Base-by-base conservation (phyloP, 768 basidiomycete species). In the Russula brevipes region DNA sequence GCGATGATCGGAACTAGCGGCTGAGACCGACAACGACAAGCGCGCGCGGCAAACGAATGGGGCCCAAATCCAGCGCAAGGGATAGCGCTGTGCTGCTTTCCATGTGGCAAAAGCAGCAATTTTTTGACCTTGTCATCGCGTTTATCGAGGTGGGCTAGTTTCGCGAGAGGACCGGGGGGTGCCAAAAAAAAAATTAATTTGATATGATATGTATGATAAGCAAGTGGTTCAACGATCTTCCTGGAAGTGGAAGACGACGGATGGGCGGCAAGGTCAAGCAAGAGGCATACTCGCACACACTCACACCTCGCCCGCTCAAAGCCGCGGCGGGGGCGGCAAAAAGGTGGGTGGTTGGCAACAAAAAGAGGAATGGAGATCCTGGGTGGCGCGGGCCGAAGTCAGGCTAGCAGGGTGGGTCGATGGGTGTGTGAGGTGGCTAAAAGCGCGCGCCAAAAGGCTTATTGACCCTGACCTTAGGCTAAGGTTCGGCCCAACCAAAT, bases 1-100 rank as follows among this genome's bases (percentile, higher is more conserved):
- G 62, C 57, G 62, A 19, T 59, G 62, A 63, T 63, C 62, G 62
- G 62, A 54, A 54, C 45, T 38, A n/a, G 47, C 53, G 58, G 46
- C 47, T 47, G 52, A 17, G 11, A 35, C 42, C 62, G 49, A 47
- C 19, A 39, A 11, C 9, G 42, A 36, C 14, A 45, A 36, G n/a
- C 51, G 39, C 16, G 33, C 35, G 19, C 14, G 12, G 38, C 16
- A 57, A 53, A 53, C 57, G 33, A 10, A 45, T 39, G 12, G 24
- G 24, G 24, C 24, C 24, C 24, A 24, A 24, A 24, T 24, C 24
- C 24, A 24, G 24, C 24, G 24, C 24, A 24, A 24, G 24, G 24
- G 24, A 24, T 24, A 24, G 24, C 24, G 24, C 24, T 24, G 24
- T 24, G 24, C 24, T 24, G 33, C n/a, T 55, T 30, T 6, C 36